Conservation (phyloP, 805 yeast species). For the Metschnikowia sp. region DNA sequence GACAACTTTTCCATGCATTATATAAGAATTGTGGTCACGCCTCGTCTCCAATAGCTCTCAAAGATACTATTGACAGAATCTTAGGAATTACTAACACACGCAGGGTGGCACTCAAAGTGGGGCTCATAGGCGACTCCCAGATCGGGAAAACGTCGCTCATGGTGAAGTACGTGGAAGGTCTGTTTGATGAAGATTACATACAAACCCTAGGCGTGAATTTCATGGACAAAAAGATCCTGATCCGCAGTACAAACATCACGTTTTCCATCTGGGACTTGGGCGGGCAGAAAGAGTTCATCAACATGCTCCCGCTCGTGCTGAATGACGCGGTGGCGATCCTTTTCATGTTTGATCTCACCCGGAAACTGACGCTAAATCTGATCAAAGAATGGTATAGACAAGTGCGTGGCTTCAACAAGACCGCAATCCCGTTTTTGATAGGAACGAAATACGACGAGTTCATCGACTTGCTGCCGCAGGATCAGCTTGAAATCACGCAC, state of each 20-base stretch:
- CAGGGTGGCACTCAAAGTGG: conserved; percentile 75
- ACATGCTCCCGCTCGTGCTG: conserved; percentile 91
- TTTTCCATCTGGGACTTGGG: conserved; percentile 96
- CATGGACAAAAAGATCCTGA: conserved; percentile 83
- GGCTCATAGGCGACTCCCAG: conserved; percentile 92
- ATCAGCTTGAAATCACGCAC: conserved; percentile 79
- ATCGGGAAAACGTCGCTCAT: conserved; percentile 94
- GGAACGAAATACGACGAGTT: conserved; percentile 94
- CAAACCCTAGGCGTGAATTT: conserved; percentile 95
- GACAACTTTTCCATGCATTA: too few relatives aligned
- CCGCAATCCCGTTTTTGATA: conserved; percentile 85
- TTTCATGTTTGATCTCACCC: conserved; percentile 83
- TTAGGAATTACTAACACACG: conserved; percentile 19
- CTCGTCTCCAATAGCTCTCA: too few relatives aligned
- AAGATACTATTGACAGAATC: too few relatives aligned
- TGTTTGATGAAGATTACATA: conserved; percentile 86
- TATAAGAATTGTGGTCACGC: too few relatives aligned
- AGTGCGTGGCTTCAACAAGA: conserved; percentile 82
- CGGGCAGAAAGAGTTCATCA: conserved; percentile 91
- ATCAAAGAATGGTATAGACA: conserved; percentile 93
- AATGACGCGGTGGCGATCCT: conserved; percentile 89
- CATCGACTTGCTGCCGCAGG: conserved; percentile 70
- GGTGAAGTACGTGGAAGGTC: conserved; percentile 96
- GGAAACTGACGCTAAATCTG: conserved; percentile 82
- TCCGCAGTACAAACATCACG: conserved; percentile 82